A percentile compares a stretch with the other conserved stretches of the same genome.
Conservation (phyloP, 2,329 filamentous ascomycete genomes). For the Didymella keratinophila region DNA sequence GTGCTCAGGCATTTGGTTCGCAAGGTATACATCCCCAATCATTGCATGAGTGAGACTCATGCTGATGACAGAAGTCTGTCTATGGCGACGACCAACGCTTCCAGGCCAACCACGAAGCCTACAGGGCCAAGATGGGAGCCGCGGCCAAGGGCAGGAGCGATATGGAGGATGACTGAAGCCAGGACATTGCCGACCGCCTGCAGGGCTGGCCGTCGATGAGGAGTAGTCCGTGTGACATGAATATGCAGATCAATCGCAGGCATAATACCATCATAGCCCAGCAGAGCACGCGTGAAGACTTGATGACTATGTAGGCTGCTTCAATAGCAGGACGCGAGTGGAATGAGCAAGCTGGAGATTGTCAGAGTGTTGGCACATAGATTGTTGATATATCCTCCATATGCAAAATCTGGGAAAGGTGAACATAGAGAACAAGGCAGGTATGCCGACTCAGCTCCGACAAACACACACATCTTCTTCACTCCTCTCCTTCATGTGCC, state of each 20-base stretch:
- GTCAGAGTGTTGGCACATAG: slow-evolving; percentile 6
- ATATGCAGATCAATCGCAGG: neutral
- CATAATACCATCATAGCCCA: neutral
- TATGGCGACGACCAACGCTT: neutral
- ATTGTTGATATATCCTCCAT: slow-evolving; percentile 29
- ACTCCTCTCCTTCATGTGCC: slow-evolving; percentile 17
- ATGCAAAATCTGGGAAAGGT: slow-evolving; percentile 21
- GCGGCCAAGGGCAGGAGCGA: neutral
- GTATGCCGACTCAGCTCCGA: slow-evolving; percentile 39
- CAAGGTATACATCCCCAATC: neutral
- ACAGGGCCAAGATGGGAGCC: neutral
- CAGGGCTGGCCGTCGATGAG: neutral
- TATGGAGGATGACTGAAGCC: neutral
- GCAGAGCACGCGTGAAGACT: neutral
- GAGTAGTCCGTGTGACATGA: neutral
- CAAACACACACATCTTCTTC: slow-evolving; percentile 33
- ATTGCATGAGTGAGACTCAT: neutral
- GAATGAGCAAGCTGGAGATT: neutral
- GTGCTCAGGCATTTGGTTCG: slow-evolving; percentile 5
- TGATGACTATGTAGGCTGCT: neutral
- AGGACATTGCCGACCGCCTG: too few species aligned
- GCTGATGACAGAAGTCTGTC: slow-evolving; percentile 12
- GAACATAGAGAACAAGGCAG: slow-evolving; percentile 29
- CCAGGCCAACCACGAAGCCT: slow-evolving; percentile 4
- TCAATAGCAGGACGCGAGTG: neutral